Evolutionary conservation across 169 alveolate species (phyloP).

Genomic region (Eimeria maxima): DNA sequence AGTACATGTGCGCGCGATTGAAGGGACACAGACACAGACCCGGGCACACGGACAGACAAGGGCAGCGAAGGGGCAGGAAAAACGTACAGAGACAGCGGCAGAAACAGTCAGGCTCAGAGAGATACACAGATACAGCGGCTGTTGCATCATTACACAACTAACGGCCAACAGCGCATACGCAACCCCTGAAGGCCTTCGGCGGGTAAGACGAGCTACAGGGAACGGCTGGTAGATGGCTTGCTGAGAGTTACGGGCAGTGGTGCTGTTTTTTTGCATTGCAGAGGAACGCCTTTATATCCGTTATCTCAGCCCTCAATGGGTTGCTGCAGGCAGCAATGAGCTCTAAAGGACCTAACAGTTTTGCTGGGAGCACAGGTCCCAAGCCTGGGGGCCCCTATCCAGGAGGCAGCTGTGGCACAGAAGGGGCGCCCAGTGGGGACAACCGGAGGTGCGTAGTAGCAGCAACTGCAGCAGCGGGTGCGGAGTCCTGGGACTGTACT

Average conservation of each 20-base stretch:
- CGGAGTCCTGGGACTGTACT: not conserved
- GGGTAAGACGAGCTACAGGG: too few relatives aligned
- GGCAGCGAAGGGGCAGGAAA: not conserved
- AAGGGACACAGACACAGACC: not conserved
- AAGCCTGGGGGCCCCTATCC: not conserved
- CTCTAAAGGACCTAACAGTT: not conserved
- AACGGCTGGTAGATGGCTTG: too few relatives aligned
- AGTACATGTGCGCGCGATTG: slow-evolving; percentile 24
- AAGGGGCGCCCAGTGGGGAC: not conserved
- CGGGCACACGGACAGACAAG: not conserved
- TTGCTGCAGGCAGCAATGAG: slow-evolving; percentile 47
- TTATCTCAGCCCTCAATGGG: slow-evolving; percentile 48
- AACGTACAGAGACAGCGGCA: not conserved
- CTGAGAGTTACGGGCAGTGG: not conserved
- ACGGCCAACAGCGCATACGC: too few relatives aligned
- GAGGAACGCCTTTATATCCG: slow-evolving; percentile 47
- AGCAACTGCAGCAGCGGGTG: not conserved
- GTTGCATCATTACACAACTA: not conserved
- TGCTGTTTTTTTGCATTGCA: not conserved
- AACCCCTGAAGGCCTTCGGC: too few relatives aligned
- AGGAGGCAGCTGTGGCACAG: not conserved
- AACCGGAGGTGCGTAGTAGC: not conserved
- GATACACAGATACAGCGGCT: not conserved
- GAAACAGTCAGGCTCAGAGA: not conserved
- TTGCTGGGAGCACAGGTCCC: not conserved